phyloP scores from a whole-genome alignment of 306 rosid species.

The Citrullus colocynthis region DNA sequence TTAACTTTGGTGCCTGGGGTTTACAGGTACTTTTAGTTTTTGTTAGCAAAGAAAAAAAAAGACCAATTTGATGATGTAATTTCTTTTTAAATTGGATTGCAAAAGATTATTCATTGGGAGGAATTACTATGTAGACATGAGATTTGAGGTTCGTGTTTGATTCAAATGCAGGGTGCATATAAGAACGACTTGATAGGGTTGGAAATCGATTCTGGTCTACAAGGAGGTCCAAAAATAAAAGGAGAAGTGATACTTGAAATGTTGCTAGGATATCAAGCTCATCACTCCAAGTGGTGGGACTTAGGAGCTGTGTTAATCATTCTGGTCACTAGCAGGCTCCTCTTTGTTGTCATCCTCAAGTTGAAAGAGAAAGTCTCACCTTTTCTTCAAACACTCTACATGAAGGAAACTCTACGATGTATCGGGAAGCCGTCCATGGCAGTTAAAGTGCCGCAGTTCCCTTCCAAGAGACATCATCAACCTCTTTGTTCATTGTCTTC shows the following conservation, averaged over 20 bases:
- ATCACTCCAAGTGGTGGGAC: conserved; percentile 88
- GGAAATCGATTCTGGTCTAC: conserved; percentile 41
- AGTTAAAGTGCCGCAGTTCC: conserved; percentile 32
- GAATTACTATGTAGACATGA: background rate
- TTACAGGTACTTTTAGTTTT: conserved; percentile 40
- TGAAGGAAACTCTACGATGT: conserved; percentile 34
- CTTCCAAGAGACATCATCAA: conserved; percentile 62
- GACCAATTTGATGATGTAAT: background rate
- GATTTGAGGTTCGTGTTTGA: background rate
- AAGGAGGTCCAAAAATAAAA: conserved; percentile 52
- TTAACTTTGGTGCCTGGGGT: conserved; percentile 81
- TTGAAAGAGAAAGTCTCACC: conserved; percentile 56
- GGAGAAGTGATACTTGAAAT: conserved; percentile 45
- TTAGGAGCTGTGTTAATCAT: conserved; percentile 40
- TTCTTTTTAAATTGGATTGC: background rate
- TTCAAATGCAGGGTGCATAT: conserved; percentile 59
- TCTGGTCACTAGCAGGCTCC: conserved; percentile 39
- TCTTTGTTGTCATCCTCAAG: conserved; percentile 59
- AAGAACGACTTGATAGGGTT: conserved; percentile 75
- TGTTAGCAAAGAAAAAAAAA: background rate
- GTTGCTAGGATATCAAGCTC: conserved; percentile 49
- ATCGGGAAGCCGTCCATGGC: background rate
- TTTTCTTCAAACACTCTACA: conserved; percentile 28
- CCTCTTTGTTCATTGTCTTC: conserved; percentile 55
- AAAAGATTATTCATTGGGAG: background rate